Base-by-base conservation (phyloP, 345 rosid genomes). In the Schrenkiella parvula region DNA sequence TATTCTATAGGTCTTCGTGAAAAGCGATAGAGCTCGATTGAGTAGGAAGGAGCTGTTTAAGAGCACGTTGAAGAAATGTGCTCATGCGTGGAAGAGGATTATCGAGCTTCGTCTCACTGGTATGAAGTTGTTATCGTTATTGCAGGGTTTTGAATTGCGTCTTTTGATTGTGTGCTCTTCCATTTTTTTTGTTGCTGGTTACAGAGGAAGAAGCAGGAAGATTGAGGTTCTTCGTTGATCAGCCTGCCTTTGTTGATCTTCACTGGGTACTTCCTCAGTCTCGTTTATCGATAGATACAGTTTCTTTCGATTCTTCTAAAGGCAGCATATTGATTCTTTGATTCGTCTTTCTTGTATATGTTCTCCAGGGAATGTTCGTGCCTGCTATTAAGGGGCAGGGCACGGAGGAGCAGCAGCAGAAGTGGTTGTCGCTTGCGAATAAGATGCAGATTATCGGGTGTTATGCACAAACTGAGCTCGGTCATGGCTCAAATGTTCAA, bases 401-500 rank as follows among this genome's bases (percentile, higher is more conserved):
- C 10, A 92, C 98, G 6, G 96, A 86, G 6, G 95, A 92, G 87
- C 98, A 95, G 82, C 98, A 92, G 39, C 63, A 86, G 82, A 88
- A 92, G 77, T 95, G 98, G 99, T 74, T 95, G 71, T 81, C 98
- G 3, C 78, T 90, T 84, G 99, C 99, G 14, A 71, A 71, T 79
- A 92, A 80, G 85, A 90, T 95, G 99, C 92, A 95, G 80, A 95
- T 95, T 73, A 88, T 95, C 72, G 98, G 99, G 58, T 88, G 97
- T 80, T 95, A 95, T 86, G 98, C 98, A 23, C 99, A 95, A 63
- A 95, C 99, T 74, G 99, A 95, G 81, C 98, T 95, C 53, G 99
- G 99, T 66, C 99, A 95, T 77, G 99, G 98, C 71, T 95, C 99
- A 29, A 95, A 95, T 64, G 98, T 95, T 65, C 99, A 95, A 82